Base-by-base conservation (phyloP, 208 protist genomes). In the Leptomonas pyrrhocoris region DNA sequence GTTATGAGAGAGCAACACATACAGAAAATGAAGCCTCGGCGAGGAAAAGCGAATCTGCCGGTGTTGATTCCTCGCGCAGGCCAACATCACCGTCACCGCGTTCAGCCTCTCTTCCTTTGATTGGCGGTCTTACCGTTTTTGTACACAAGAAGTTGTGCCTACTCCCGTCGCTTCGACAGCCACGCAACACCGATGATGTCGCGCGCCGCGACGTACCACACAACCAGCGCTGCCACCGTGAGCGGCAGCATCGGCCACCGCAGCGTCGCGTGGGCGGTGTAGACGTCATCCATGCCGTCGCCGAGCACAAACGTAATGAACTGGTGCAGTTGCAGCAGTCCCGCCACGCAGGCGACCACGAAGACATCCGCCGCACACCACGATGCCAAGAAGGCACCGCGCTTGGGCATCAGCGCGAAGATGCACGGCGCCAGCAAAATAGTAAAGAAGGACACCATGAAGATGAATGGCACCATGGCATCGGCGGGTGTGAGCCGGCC, bases 311-410 rank as follows among this genome's bases (percentile, higher is more conserved):
- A 98, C 13, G 86, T 72, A 2, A 97, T 78, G 61, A 98, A 98
- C 58, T 95, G 94, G 13, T 86, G 78, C 6, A 98, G 67, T 79
- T 98, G 90, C 25, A 98, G 55, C 15, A 98, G 79, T 2, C 94
- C 94, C 13, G 88, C 84, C 21, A 98, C 53, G 53, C 97, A 90
- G 28, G 85, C 88, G 2, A 98, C 38, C 18, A 98, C 59, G 55
- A 98, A 83, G 9, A 95, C 96, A 60, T 98, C 94, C 3, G 88
- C 74, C 0, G 84, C 87, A 21, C 85, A 89, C 96, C 97, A 99
- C 31, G 97, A 95, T n/a, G 93, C 83, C 7, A 97, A 31, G 34
- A 91, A 79, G 7, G 48, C 11, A 23, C 15, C 62, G 0, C 53
- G 30, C 1, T 61, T 68, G 45, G 73, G 81, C 11, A 76, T 34